Conservation (phyloP, 768 basidiomycete genomes). For the Pleurotus salmoneostramineus region DNA sequence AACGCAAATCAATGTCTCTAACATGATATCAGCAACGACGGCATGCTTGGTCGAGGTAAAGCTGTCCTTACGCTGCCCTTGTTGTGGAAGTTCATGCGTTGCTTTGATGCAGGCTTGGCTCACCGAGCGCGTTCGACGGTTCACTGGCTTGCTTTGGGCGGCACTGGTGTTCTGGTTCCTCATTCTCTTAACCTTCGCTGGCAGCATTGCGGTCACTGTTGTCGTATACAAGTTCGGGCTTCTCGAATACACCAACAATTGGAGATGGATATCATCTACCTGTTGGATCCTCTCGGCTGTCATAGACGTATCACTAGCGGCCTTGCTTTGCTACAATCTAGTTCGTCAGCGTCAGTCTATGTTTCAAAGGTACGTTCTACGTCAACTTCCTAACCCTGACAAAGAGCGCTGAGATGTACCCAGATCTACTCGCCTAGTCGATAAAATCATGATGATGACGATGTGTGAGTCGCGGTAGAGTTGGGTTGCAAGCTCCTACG, state of each 20-base stretch:
- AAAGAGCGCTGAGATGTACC: background rate
- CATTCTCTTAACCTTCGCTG: constrained; percentile 21
- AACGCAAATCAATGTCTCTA: background rate
- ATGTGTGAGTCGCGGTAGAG: background rate
- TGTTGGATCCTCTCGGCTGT: constrained; percentile 23
- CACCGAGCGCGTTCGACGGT: constrained; percentile 22
- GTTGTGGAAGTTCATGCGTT: background rate
- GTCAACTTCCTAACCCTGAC: background rate
- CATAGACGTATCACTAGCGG: constrained; percentile 27
- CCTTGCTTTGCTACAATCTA: constrained; percentile 28
- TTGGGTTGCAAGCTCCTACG: no score
- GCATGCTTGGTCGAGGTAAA: constrained; percentile 5
- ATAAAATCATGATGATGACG: constrained; percentile 5
- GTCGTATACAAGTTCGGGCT: constrained; percentile 15
- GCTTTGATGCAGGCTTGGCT: constrained; percentile 19
- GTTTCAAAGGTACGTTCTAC: constrained; percentile 7
- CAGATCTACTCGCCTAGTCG: constrained; percentile 1
- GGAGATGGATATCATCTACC: constrained; percentile 26
- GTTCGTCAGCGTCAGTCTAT: constrained; percentile 16
- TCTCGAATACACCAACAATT: constrained; percentile 16
- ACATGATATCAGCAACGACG: background rate
- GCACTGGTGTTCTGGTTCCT: constrained; percentile 21
- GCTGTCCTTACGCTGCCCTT: background rate
- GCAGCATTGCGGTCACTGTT: constrained; percentile 22
- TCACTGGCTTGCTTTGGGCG: constrained; percentile 22